Percentiles rank a stretch among this genome's conserved stretches.
Conservation (phyloP, 1,284 basidiomycete species). For the Cutaneotrichosporon spelunceum region DNA sequence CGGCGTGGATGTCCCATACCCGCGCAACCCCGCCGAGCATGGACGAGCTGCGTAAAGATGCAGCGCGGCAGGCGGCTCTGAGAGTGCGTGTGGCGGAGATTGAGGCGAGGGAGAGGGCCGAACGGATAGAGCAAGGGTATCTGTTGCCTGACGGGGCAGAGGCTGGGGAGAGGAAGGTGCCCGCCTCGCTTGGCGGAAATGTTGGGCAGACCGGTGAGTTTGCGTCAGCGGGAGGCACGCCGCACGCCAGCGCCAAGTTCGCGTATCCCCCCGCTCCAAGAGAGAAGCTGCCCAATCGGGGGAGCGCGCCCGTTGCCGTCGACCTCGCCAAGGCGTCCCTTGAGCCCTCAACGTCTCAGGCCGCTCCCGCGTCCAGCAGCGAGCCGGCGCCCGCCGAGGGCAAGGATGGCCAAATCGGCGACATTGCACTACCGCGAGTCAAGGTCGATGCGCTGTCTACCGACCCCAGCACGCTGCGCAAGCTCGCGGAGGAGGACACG, state of each 20-base stretch:
- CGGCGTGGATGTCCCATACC: conserved; percentile 39
- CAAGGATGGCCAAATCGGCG: conserved; percentile 5
- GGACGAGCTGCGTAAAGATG: conserved; percentile 38
- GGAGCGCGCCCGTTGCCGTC: neutral
- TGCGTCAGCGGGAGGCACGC: neutral
- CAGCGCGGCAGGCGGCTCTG: conserved; percentile 28
- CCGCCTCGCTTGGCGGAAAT: neutral
- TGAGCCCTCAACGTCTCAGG: no score
- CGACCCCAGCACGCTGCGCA: conserved; percentile 35
- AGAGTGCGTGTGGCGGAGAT: conserved; percentile 33
- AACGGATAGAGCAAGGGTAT: conserved; percentile 48
- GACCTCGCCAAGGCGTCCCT: neutral
- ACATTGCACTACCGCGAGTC: conserved; percentile 29
- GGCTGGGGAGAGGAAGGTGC: conserved; percentile 1
- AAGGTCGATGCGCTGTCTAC: conserved; percentile 33
- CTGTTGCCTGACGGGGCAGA: conserved; percentile 31
- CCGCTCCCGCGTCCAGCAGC: neutral
- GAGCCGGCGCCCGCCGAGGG: neutral
- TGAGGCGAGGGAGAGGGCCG: conserved; percentile 39
- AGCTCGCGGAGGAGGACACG: conserved; percentile 45
- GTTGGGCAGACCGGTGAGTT: neutral
- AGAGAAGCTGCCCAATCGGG: neutral
- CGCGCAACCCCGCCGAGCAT: conserved; percentile 37
- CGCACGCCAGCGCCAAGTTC: neutral
- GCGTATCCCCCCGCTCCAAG: conserved; percentile 4